phyloP scores from a whole-genome alignment of 2,329 filamentous ascomycete species.

The Penicillium sp. region DNA sequence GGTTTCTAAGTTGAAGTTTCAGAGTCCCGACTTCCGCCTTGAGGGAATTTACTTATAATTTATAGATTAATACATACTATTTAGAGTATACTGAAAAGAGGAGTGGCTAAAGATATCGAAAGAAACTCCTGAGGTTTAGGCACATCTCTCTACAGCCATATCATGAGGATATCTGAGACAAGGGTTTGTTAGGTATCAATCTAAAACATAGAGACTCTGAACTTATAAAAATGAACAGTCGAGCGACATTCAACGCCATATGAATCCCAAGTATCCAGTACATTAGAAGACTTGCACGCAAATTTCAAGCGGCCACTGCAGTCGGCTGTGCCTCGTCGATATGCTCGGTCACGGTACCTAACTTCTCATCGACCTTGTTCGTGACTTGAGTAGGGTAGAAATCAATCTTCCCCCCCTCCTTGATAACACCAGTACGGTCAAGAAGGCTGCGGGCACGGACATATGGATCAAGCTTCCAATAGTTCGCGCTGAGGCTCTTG shows the following conservation, averaged over 20 bases:
- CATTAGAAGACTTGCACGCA: no score
- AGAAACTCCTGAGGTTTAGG: neutral
- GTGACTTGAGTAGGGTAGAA: slow-evolving; percentile 21
- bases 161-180: neutral
- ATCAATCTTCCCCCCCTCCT: slow-evolving; percentile 24
- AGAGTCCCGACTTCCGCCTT: neutral
- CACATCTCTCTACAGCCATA: neutral
- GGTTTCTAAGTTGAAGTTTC: neutral
- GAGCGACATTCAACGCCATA: neutral
- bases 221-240: no score
- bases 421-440: slow-evolving; percentile 28
- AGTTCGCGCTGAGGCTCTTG: slow-evolving; percentile 20
- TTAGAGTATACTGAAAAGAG: neutral
- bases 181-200: neutral
- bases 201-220: neutral
- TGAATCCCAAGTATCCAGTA: neutral
- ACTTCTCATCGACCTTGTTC: slow-evolving; percentile 5
- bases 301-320: neutral
- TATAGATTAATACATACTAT: neutral
- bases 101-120: neutral
- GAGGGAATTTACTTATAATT: neutral
- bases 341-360: neutral
- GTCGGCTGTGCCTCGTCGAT: slow-evolving; percentile 3
- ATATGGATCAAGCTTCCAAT: slow-evolving; percentile 28
- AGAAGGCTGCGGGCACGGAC: slow-evolving; percentile 21